phyloP scores from a whole-genome alignment of 805 yeast genomes.

The Metschnikowia vanudenii region DNA sequence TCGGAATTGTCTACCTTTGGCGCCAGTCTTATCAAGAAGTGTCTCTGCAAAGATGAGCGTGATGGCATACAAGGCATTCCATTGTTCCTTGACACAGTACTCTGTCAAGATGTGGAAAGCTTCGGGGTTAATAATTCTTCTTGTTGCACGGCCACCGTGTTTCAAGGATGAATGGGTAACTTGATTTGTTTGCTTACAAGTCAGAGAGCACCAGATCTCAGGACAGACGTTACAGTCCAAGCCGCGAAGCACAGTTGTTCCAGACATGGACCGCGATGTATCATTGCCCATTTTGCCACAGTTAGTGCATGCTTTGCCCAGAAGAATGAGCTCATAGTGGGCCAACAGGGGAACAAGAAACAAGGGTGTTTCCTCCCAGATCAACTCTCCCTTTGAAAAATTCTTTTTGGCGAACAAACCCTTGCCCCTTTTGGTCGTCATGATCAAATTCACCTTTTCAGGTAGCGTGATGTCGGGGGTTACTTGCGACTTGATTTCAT shows the following conservation, averaged over 20 bases:
- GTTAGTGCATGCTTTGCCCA: constrained; percentile 67
- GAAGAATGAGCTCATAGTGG: constrained; percentile 53
- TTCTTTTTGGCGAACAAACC: constrained; percentile 53
- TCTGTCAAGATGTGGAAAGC: constrained; percentile 58
- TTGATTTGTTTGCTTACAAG: constrained; percentile 55
- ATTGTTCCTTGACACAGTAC: constrained; percentile 60
- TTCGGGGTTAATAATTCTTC: constrained; percentile 41
- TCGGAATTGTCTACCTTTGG: constrained; percentile 45
- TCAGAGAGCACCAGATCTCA: constrained; percentile 67
- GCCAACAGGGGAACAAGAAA: constrained; percentile 69
- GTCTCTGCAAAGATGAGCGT: constrained; percentile 53
- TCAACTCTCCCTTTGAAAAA: constrained; percentile 48
- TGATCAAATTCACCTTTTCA: constrained; percentile 41
- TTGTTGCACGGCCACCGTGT: constrained; percentile 45
- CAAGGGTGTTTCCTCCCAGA: constrained; percentile 63
- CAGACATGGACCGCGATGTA: constrained; percentile 24
- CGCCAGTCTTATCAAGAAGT: constrained; percentile 42
- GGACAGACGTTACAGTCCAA: constrained; percentile 64
- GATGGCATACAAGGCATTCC: constrained; percentile 68
- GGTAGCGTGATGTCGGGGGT: constrained; percentile 48
- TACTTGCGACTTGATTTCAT: constrained; percentile 49
- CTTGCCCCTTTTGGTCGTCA: constrained; percentile 57
- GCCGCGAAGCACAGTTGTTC: constrained; percentile 41
- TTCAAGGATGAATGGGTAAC: constrained; percentile 53
- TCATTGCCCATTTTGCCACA: constrained; percentile 59